Evolutionary conservation across 768 basidiomycete species (phyloP), one percentile per base, ranked within the genome.

Genomic region (Phlebiopsis gigantea): DNA sequence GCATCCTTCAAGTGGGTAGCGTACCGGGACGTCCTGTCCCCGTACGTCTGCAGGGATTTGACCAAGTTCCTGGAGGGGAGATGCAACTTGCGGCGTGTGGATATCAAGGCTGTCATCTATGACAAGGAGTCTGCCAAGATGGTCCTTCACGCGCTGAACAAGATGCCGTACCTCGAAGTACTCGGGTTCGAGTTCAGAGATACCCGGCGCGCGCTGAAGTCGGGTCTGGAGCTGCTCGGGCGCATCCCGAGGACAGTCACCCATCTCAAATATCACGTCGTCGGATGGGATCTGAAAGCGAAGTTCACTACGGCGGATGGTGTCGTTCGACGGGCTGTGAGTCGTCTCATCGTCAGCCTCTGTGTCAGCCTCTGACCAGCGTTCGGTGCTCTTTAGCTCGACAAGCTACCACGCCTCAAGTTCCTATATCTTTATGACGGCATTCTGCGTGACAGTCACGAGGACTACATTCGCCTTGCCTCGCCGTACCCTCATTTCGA

Each of bases 101-200:
- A 55, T 29, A 46, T 55, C 54, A 55, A 55, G 26, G 46, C 45
- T 14, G 30, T 46, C 9, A 31, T 55, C 21, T 30, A 14, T n/a
- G 30, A 55, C 30, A 46, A 39, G 14, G 44, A 55, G n/a, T 26
- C 28, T 15, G 54, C 54, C 8, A 26, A 46, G 45, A 19, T 21
- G 45, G 17, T 46, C 3, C 54, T 55, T 5, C 43, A 45, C 31
- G 45, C 34, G 2, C 24, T 55, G 28, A 22, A 29, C 14, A 46
- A 34, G 22, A 28, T 55, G 26, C 54, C 26, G 19, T 22, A 46
- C 44, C 54, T 55, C 15, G 45, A 44, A 22, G 54, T 47, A 14
- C 54, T 55, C 44, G 54, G 54, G 14, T 21, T 55, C 21, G 54
- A 55, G 30, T 55, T 46, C 30, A 25, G 54, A 15, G 54, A 55